Conservation (phyloP, 108 stramenopile species). For the Cyclostephanos tholiformis region DNA sequence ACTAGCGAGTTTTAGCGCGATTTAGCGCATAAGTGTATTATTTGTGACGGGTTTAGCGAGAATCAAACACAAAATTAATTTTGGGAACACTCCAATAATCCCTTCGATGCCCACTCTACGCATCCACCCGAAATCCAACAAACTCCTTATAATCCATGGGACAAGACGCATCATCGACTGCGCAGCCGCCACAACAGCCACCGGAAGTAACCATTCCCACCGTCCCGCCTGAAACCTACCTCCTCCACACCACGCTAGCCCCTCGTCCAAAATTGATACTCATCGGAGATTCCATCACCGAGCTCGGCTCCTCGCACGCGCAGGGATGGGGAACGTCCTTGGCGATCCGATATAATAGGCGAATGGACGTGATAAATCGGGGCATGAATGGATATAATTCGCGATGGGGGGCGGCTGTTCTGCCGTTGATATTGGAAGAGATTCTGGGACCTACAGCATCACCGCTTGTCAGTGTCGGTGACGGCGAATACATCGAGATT, state of each 20-base stretch:
- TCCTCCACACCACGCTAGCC: conserved; percentile 40
- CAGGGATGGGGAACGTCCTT: conserved; percentile 78
- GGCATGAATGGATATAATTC: conserved; percentile 89
- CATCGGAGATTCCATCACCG: conserved; percentile 84
- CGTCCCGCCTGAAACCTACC: conserved; percentile 17
- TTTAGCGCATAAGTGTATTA: too few species aligned
- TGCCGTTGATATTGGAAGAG: conserved; percentile 40
- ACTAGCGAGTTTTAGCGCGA: too few species aligned
- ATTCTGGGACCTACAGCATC: conserved; percentile 14
- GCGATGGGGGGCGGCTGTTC: conserved; percentile 31
- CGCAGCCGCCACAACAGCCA: conserved; percentile 5
- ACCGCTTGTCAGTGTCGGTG: background rate
- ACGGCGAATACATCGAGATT: background rate
- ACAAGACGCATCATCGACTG: conserved; percentile 1
- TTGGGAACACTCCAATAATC: too few species aligned
- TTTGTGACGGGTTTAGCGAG: too few species aligned
- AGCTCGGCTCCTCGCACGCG: conserved; percentile 39
- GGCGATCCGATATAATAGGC: conserved; percentile 73
- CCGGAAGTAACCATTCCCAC: conserved; percentile 29
- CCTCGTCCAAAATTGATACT: conserved; percentile 58
- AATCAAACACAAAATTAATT: too few species aligned
- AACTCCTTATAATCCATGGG: too few species aligned
- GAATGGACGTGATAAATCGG: conserved; percentile 80
- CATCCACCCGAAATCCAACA: too few species aligned
- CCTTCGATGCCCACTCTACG: too few species aligned